Conservation (phyloP, 169 alveolate species). For the Plasmodium gonderi region DNA sequence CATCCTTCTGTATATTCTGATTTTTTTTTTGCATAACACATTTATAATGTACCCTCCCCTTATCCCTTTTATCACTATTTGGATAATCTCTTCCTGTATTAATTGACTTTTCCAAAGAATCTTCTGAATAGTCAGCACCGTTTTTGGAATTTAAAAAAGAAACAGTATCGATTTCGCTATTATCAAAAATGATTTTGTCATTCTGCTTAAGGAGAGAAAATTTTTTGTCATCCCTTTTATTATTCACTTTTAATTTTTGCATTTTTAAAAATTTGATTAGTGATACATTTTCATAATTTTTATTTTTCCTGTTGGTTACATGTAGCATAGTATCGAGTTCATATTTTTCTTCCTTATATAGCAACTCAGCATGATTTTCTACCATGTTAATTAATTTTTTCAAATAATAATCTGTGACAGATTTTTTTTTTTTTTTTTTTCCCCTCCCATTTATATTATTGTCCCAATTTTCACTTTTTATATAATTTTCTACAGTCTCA, state of each 20-base stretch:
- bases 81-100: background rate
- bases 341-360: constrained; percentile 24
- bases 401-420: constrained; percentile 10
- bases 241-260: background rate
- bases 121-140: background rate
- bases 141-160: background rate
- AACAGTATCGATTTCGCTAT: background rate
- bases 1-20: background rate
- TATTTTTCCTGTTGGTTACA: background rate
- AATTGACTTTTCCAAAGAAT: background rate
- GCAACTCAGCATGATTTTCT: constrained; percentile 1
- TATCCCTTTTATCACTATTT: background rate
- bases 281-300: background rate
- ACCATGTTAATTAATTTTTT: constrained; percentile 12
- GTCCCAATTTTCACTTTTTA: constrained; percentile 6
- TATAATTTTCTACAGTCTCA: background rate
- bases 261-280: background rate
- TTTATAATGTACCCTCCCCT: background rate
- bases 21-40: background rate
- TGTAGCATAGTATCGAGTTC: background rate
- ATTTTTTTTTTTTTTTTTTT: background rate
- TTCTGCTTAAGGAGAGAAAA: background rate
- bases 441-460: background rate
- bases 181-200: background rate
- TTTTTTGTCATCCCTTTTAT: background rate